Evolutionary conservation across 164 flowering plant genomes (phyloP), one percentile per base, ranked within the genome.

Genomic region (Dillenia suffruticosa): DNA sequence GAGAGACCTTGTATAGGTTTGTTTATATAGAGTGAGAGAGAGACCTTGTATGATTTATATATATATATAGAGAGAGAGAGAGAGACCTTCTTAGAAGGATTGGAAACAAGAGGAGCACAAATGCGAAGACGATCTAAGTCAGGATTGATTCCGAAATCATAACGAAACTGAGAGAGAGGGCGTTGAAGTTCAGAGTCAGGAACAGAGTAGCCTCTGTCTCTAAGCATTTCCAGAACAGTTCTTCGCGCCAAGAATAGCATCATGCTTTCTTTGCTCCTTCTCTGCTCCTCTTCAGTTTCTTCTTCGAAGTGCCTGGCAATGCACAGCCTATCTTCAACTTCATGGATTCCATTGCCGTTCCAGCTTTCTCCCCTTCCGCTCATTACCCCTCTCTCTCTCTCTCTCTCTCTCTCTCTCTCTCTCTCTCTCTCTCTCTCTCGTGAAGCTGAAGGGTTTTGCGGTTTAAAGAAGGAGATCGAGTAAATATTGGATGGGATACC

Each of bases 151-250:
- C 75, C 68, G 15, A 54, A 75, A 12, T 0, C n/a, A 19, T 67
- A 46, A 19, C 71, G 71, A 59, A 76, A 76, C 16, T 66, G 67
- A 7, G 59, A 0, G 59, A 72, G 68, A 12, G 76, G 69, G 46
- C 60, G 61, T 43, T 22, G 46, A 8, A 60, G 46, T 16, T 72
- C 75, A 10, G 65, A 40, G 46, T 63, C 56, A 15, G 61, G 40
- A 11, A 71, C 75, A 19, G 9, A 16, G 57, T 61, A 76, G 53
- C 77, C 77, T 48, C 80, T 67, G 72, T 76, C 80, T 15, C 44
- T 14, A 8, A 73, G 70, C 76, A 76, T 72, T 61, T 76, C 77
- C 12, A 73, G 12, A 2, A 63, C 53, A 2, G 80, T 76, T 14
- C 65, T 63, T 8, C 77, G 77, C 0, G 77, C 62, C 51, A 68